phyloP scores from a whole-genome alignment of 2,329 filamentous ascomycete species.

The Xylariaceae sp. region DNA sequence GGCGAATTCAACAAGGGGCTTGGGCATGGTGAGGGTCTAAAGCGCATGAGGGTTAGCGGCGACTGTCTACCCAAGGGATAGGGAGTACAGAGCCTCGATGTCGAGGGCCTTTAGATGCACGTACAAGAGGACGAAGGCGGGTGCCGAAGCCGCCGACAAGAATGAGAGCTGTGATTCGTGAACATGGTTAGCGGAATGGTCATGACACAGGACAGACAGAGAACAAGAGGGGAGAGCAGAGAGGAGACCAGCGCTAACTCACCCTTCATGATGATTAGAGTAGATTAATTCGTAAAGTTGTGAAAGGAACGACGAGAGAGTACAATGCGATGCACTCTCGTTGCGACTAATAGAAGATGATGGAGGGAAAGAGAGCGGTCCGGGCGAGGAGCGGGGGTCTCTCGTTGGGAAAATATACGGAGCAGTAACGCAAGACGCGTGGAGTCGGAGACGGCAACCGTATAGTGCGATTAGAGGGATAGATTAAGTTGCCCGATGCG shows the following conservation, averaged over 20 bases:
- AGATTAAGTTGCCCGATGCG: slow-evolving; percentile 1
- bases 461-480: not conserved
- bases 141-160: slow-evolving; percentile 99
- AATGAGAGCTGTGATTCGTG: slow-evolving; percentile 68
- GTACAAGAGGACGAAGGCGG: slow-evolving; percentile 89
- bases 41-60: slow-evolving; percentile 12
- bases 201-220: not conserved
- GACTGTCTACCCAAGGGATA: not conserved
- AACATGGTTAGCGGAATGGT: slow-evolving; percentile 12
- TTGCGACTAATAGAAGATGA: not conserved
- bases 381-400: not conserved
- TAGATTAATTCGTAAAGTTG: slow-evolving; percentile 1
- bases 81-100: not conserved
- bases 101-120: slow-evolving; percentile 31
- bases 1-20: slow-evolving; percentile 95
- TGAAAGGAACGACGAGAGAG: slow-evolving; percentile 3
- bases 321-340: slow-evolving; percentile 1
- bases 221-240: not conserved
- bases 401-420: not conserved
- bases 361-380: not conserved
- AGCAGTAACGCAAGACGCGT: not conserved
- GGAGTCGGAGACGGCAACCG: not conserved
- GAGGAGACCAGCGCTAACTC: slow-evolving; percentile 17
- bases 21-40: slow-evolving; percentile 92
- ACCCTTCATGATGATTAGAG: slow-evolving; percentile 38